Evolutionary conservation across 371 early-diverging fungal species (phyloP).

Genomic region (Batkoa obscura): DNA sequence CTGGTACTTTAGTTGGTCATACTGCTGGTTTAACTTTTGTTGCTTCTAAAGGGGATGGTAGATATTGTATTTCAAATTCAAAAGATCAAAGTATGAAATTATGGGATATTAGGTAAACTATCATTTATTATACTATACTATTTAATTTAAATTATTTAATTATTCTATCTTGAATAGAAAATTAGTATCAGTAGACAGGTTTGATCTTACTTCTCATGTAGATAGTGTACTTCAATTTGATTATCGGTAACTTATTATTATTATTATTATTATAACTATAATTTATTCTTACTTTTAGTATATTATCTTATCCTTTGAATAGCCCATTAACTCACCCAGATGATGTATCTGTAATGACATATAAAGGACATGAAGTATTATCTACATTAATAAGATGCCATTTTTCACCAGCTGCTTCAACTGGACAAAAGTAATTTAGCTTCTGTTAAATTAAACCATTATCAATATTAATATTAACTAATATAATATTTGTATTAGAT

Average conservation of each 20-base stretch:
- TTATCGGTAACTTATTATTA: slow-evolving; percentile 12
- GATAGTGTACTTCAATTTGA: slow-evolving; percentile 10
- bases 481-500: slow-evolving; percentile 11
- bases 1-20: slow-evolving; percentile 41
- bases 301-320: slow-evolving; percentile 9
- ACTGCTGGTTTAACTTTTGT: slow-evolving; percentile 46
- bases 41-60: slow-evolving; percentile 39
- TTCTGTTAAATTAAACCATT: not conserved
- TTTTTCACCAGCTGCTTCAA: slow-evolving; percentile 28
- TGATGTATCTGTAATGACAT: slow-evolving; percentile 32
- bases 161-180: slow-evolving; percentile 4
- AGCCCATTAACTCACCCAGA: slow-evolving; percentile 15
- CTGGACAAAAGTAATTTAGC: slow-evolving; percentile 21
- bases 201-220: not conserved
- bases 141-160: not conserved
- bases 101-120: slow-evolving; percentile 33
- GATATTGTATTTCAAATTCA: slow-evolving; percentile 22
- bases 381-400: slow-evolving; percentile 45
- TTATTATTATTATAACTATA: not conserved
- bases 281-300: not conserved
- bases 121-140: no score
- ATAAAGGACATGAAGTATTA: slow-evolving; percentile 30
- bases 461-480: not conserved
- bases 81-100: slow-evolving; percentile 37
- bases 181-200: slow-evolving; percentile 7